Evolutionary conservation across 345 rosid genomes (phyloP).

Genomic region (Microthlaspi erraticum): DNA sequence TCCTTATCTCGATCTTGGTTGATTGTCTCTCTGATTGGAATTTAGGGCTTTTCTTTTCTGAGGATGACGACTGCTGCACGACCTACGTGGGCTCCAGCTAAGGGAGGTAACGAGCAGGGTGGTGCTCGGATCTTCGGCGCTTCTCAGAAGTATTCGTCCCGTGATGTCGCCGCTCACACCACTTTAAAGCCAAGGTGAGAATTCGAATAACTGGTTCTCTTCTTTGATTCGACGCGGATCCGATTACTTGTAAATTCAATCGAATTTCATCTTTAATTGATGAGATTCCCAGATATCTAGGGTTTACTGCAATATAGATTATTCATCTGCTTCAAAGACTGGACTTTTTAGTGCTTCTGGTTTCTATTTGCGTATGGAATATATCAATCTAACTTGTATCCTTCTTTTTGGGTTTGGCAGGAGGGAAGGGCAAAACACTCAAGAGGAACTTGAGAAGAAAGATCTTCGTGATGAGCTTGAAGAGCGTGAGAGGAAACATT

Average conservation of each 20-base stretch:
- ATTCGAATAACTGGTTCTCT: neutral
- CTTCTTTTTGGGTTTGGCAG: constrained; percentile 48
- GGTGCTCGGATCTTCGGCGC: constrained; percentile 98
- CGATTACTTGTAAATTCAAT: constrained; percentile 20
- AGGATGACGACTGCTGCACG: constrained; percentile 95
- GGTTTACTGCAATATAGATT: constrained; percentile 29
- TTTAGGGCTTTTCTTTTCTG: constrained; percentile 27
- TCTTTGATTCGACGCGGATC: neutral
- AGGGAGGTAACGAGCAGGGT: constrained; percentile 98
- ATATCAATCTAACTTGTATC: neutral
- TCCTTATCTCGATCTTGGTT: constrained; percentile 32
- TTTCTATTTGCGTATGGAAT: constrained; percentile 8
- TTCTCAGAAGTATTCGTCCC: constrained; percentile 93
- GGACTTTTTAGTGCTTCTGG: neutral
- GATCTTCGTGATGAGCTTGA: constrained; percentile 87
- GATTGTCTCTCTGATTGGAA: constrained; percentile 22
- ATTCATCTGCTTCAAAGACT: constrained; percentile 4
- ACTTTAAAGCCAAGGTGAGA: constrained; percentile 78
- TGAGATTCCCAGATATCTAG: constrained; percentile 21
- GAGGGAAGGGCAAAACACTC: constrained; percentile 92
- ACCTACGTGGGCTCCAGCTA: constrained; percentile 99
- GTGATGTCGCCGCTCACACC: constrained; percentile 95
- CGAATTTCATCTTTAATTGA: constrained; percentile 22
- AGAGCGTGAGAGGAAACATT: constrained; percentile 89
- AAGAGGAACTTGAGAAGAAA: constrained; percentile 84